phyloP scores from a whole-genome alignment of 1,284 basidiomycete genomes.

The Boletus semigastroideus region DNA sequence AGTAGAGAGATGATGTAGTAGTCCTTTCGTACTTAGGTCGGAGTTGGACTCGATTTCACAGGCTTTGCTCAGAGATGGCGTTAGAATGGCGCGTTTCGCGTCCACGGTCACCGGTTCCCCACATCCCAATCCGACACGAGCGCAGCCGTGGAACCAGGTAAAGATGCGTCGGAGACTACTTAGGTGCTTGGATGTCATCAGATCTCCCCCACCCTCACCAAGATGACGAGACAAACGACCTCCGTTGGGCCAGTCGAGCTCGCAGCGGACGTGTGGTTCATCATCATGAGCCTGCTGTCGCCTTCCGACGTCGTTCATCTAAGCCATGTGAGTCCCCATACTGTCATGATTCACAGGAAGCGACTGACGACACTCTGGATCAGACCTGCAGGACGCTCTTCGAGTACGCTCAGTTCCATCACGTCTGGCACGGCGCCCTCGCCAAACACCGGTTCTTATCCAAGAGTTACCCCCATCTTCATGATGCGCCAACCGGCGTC shows the following conservation, averaged over 20 bases:
- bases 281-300: slow-evolving; percentile 31
- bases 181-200: no score
- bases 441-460: slow-evolving; percentile 24
- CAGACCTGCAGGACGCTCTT: slow-evolving; percentile 31
- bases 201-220: slow-evolving; percentile 2
- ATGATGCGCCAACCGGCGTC: slow-evolving; percentile 13
- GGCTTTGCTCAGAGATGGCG: slow-evolving; percentile 10
- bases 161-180: slow-evolving; percentile 7
- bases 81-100: slow-evolving; percentile 19
- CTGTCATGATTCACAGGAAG: not conserved
- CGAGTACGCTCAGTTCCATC: slow-evolving; percentile 23
- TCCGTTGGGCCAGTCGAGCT: slow-evolving; percentile 14
- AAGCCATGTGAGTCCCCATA: slow-evolving; percentile 26
- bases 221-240: slow-evolving; percentile 1
- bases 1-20: no score
- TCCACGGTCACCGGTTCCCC: slow-evolving; percentile 4
- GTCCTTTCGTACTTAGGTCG: no score
- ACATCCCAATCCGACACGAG: slow-evolving; percentile 2
- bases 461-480: slow-evolving; percentile 28
- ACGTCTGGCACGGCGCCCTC: slow-evolving; percentile 29
- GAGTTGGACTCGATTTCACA: no score
- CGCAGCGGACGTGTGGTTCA: slow-evolving; percentile 30
- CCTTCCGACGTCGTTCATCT: slow-evolving; percentile 25
- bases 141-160: slow-evolving; percentile 6
- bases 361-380: not conserved